Conservation (phyloP, 2,329 filamentous ascomycete genomes). For the Neopestalotiopsis sp. region DNA sequence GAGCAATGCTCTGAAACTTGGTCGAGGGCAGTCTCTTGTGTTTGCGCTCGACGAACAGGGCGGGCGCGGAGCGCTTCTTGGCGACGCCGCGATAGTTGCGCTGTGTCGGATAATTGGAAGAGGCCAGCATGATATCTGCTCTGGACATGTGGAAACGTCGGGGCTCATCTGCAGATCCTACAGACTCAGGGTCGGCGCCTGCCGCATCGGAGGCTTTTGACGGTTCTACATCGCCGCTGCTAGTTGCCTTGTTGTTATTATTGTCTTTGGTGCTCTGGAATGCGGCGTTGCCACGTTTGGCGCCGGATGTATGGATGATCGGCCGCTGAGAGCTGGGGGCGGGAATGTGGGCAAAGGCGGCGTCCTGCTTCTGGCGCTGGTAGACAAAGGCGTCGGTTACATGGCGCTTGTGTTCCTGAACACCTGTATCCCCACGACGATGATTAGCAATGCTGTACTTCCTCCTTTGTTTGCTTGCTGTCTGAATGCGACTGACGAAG, state of each 20-base stretch:
- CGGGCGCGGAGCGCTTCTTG: constrained; percentile 50
- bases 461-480: not conserved
- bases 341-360: constrained; percentile 31
- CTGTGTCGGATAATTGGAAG: constrained; percentile 26
- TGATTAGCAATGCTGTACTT: not conserved
- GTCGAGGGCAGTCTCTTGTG: constrained; percentile 37
- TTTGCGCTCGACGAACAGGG: constrained; percentile 61
- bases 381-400: constrained; percentile 61
- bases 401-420: constrained; percentile 60
- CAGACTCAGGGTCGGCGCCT: constrained; percentile 1
- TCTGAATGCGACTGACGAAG: constrained; percentile 48
- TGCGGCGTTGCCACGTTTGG: constrained; percentile 38
- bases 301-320: constrained; percentile 53
- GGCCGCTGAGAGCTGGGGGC: constrained; percentile 37
- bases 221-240: not conserved
- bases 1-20: constrained; percentile 22
- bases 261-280: constrained; percentile 27
- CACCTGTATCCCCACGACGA: constrained; percentile 36
- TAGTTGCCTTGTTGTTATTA: constrained; percentile 19
- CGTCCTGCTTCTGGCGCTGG: constrained; percentile 50
- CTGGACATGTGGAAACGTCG: constrained; percentile 63
- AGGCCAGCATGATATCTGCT: constrained; percentile 43
- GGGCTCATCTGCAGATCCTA: constrained; percentile 39
- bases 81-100: constrained; percentile 37
- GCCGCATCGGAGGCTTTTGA: constrained; percentile 17